Percentiles rank a stretch among this genome's conserved stretches.
Evolutionary conservation across 768 basidiomycete species (phyloP).

Genomic region (Rhodotorula paludigena): DNA sequence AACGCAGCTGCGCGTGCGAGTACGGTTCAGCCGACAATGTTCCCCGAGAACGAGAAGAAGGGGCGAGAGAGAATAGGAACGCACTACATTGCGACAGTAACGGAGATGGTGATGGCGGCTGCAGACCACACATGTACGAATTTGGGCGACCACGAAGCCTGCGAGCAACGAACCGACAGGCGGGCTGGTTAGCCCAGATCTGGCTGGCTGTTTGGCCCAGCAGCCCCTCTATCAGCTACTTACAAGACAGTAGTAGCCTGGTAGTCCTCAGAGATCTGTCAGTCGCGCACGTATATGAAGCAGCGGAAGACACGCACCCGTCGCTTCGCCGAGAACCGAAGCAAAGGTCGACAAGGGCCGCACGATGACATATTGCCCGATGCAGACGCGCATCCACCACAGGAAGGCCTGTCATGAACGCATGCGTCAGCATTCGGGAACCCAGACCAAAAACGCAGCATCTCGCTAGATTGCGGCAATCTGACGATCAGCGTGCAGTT

Average conservation of each 20-base stretch:
- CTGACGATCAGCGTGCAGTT: neutral
- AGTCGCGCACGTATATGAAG: neutral
- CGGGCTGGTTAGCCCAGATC: no score
- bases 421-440: no score
- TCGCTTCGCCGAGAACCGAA: slow-evolving; percentile 59
- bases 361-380: slow-evolving; percentile 31
- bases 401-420: slow-evolving; percentile 6
- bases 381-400: slow-evolving; percentile 25
- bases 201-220: no score
- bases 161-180: no score
- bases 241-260: slow-evolving; percentile 63
- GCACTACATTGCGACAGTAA: slow-evolving; percentile 67
- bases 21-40: no score
- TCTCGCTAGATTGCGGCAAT: no score
- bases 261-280: neutral
- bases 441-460: no score
- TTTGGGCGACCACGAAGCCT: slow-evolving; percentile 59
- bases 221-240: no score
- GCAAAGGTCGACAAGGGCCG: slow-evolving; percentile 34
- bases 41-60: neutral
- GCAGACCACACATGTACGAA: slow-evolving; percentile 63
- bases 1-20: slow-evolving; percentile 46
- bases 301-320: slow-evolving; percentile 17
- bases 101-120: slow-evolving; percentile 62
- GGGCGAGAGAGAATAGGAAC: neutral